Evolutionary conservation across 805 yeast genomes (phyloP).

Genomic region (Monosporozyma siamensis): DNA sequence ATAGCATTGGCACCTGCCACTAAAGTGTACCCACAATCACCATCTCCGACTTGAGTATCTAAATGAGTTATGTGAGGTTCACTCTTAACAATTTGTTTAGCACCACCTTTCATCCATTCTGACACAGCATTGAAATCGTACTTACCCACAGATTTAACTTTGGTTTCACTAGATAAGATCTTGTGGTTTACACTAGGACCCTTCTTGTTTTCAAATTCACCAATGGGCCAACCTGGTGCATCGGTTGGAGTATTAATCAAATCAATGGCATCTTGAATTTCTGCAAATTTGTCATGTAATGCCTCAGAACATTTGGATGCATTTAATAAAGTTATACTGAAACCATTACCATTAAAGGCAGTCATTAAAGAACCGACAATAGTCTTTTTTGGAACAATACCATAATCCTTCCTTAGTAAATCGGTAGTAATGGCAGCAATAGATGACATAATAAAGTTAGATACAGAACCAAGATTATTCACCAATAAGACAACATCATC

Average conservation of each 20-base stretch:
- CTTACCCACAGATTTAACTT: conserved; percentile 30
- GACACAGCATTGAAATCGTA: conserved; percentile 29
- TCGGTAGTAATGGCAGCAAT: conserved; percentile 53
- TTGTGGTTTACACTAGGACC: conserved; percentile 28
- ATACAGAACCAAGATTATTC: conserved; percentile 86
- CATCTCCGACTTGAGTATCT: conserved; percentile 90
- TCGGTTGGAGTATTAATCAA: conserved; percentile 62
- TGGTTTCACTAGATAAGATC: conserved; percentile 25
- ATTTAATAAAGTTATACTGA: conserved; percentile 74
- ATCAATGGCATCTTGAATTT: conserved; percentile 35
- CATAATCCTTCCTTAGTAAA: conserved; percentile 43
- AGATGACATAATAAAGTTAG: conserved; percentile 67
- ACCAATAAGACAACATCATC: conserved; percentile 66
- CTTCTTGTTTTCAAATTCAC: conserved; percentile 16
- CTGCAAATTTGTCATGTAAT: conserved; percentile 27
- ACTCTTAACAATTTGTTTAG: conserved; percentile 43
- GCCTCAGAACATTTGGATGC: conserved; percentile 41
- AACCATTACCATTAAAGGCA: conserved; percentile 87
- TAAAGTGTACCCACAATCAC: conserved; percentile 92
- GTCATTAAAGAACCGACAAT: conserved; percentile 77
- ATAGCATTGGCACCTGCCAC: conserved; percentile 75
- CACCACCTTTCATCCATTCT: conserved; percentile 38
- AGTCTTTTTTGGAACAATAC: conserved; percentile 55
- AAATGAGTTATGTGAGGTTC: conserved; percentile 80
- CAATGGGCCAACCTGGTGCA: conserved; percentile 70